Base-by-base conservation (phyloP, 352 stramenopile genomes). In the Aphanomyces invadans region DNA sequence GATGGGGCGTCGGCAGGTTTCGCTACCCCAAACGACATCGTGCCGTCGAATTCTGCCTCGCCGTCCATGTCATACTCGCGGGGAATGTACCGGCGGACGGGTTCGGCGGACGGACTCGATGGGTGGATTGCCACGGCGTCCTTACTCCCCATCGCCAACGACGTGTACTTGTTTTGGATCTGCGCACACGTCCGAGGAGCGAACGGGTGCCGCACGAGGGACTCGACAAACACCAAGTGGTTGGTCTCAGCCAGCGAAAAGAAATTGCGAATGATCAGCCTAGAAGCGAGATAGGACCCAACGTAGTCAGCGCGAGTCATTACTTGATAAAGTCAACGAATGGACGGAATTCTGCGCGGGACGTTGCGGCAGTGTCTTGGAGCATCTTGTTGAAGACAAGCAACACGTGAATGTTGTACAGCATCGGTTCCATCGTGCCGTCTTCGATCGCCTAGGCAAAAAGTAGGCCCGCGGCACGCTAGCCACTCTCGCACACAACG, bases 391-490 rank as follows among this genome's bases (percentile, higher is more conserved):
- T 86, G 70, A 95, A 95, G 3, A 89, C 62, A 44, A 88, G 57
- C 17, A 93, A 70, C 39, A 88, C 77, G 65, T 86, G 82, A 32
- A 95, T 89, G 64, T 91, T 90, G 68, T 88, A 95, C 2, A 95
- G 70, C 69, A 95, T 86, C 23, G 86, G 86, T 42, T 95, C 83
- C 81, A 91, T 86, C 19, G 86, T 92, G 75, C 77, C 88, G 21
- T 88, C 71, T 26, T 93, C 78, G 38, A 59, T 49, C 15, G 60
- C 60, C 60, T 67, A 57, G 9, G 9, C 29, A 28, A 46, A 21
- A 25, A n/a, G n/a, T n/a, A n/a, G n/a, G n/a, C n/a, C n/a, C n/a
- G n/a, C n/a, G n/a, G n/a, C n/a, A n/a, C n/a, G n/a, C n/a, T n/a
- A n/a, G n/a, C n/a, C n/a, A n/a, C n/a, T n/a, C n/a, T n/a, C n/a